Base-by-base conservation (phyloP, 1,284 basidiomycete genomes). In the Sphagnurus paluster region DNA sequence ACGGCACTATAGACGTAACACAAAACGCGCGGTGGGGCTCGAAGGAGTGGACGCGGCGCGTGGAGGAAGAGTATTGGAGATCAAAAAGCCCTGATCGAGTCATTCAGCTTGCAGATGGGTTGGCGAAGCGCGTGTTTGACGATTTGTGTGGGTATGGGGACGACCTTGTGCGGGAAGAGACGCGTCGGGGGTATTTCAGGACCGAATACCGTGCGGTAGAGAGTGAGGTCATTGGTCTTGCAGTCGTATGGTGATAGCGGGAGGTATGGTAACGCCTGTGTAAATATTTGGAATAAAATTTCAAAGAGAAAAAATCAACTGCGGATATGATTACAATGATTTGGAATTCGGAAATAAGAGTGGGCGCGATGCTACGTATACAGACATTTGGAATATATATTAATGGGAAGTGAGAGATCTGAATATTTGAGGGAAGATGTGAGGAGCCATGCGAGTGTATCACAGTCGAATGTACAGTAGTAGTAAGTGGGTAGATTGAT, bases 151-250 rank as follows among this genome's bases (percentile, higher is more conserved):
- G 50, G 37, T 49, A 25, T 45, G 58, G 51, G 30, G 42, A 54
- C 38, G 54, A 49, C 42, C 38, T 25, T 68, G 72, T 72, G 53
- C 54, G 42, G 44, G 56, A 47, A 38, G 54, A 55, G 55, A 57
- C 29, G 62, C 61, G 39, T 74, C 53, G 60, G 46, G 26, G 64
- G 61, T 62, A 83, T n/a, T 80, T 97, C 59, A 74, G 90, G 61
- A 96, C 94, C 4, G 71, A 82, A 59, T 98, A 94, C 65, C 77
- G 82, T 47, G 90, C 88, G 17, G 92, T 98, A 0, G 90, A 92
- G 67, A 90, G 85, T 64, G 91, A 96, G 62, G 84, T 93, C 30
- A 69, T 88, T 33, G 85, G 86, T 10, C 70, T 93, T 39, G 85
- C 87, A 9, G 92, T 93, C 6, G 84, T 86, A 58, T 94, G 92